Evolutionary conservation across 2,329 filamentous ascomycete species (phyloP), one percentile per base, ranked within the genome.

Genomic region (Colletotrichum paranaense): DNA sequence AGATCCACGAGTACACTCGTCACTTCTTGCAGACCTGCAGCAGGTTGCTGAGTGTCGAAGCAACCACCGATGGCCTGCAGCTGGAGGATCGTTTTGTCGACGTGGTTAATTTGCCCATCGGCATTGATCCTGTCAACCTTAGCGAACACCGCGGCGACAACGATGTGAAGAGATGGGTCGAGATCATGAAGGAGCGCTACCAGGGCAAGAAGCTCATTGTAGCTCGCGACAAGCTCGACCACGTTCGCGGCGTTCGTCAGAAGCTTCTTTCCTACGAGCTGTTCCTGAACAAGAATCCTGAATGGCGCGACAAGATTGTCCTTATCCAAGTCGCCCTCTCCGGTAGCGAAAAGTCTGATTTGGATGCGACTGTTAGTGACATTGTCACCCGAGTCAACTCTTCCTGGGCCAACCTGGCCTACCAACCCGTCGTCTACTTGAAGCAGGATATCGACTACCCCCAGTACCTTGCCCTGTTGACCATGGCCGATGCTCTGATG

Each of bases 1-100:
- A 98, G 84, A 97, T 95, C 28, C 91, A 93, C 68, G 96, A 98
- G 82, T 98, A 98, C 79, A 93, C 94, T 5, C 92, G 96, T 16
- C 97, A 98, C 84, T 98, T 98, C 82, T 86, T 98, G 62, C 95
- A 98, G 83, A 98, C 96, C 0, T 98, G 96, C 87, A 98, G 95
- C 81, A 93, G 97, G 42, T 88, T 98, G 16, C 88, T 98, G 49
- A 93, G 90, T n/a, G 94, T 97, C 1, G 96, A 98, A 82, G 95
- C 95, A 1, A 96, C 94, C 0, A 92, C 92, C 1, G 93, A 97
- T 55, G 96, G 97, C 1, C 88, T 98, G 1, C 94, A 98, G 80
- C 87, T 98, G 9, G 96, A 98, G 75, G 94, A 98, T 78, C 93
- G 95, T 5, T 98, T 98, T 79, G 93, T 98, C 76, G 95, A 98